Conservation (phyloP, 208 protist species). For the Acanthamoeba triangularis region DNA sequence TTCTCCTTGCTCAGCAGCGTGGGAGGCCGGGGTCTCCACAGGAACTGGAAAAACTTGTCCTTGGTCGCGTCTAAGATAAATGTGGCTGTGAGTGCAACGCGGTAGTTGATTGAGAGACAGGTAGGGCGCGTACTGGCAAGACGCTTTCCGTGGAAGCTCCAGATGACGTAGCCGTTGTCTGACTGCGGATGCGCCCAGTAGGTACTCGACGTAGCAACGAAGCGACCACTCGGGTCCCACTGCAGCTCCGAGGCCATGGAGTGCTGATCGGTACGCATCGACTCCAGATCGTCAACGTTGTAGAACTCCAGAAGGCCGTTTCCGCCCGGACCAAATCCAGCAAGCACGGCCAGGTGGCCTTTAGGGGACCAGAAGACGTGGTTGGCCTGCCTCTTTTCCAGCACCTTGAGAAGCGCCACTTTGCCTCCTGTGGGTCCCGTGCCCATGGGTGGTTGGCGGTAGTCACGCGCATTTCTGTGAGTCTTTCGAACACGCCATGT, state of each 20-base stretch:
- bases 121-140: neutral
- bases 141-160: slow-evolving; percentile 59
- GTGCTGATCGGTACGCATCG: slow-evolving; percentile 34
- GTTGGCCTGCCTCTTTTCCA: slow-evolving; percentile 48
- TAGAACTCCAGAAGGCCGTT: slow-evolving; percentile 56
- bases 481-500: no score
- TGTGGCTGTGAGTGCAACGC: neutral
- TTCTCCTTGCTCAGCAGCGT: slow-evolving; percentile 55
- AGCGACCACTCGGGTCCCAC: slow-evolving; percentile 78
- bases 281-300: slow-evolving; percentile 29
- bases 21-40: slow-evolving; percentile 68
- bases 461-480: no score
- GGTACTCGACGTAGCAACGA: slow-evolving; percentile 28
- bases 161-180: slow-evolving; percentile 63
- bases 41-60: slow-evolving; percentile 53
- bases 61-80: neutral
- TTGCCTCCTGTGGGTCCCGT: neutral
- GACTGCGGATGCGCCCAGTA: neutral
- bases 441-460: no score
- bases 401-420: neutral
- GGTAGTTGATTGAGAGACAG: neutral
- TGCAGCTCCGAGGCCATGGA: slow-evolving; percentile 10
- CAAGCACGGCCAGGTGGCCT: neutral
- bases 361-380: slow-evolving; percentile 31
- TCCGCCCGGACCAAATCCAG: slow-evolving; percentile 19